Conservation (phyloP, 2,329 filamentous ascomycete species). For the Epichloe aotearoae region DNA sequence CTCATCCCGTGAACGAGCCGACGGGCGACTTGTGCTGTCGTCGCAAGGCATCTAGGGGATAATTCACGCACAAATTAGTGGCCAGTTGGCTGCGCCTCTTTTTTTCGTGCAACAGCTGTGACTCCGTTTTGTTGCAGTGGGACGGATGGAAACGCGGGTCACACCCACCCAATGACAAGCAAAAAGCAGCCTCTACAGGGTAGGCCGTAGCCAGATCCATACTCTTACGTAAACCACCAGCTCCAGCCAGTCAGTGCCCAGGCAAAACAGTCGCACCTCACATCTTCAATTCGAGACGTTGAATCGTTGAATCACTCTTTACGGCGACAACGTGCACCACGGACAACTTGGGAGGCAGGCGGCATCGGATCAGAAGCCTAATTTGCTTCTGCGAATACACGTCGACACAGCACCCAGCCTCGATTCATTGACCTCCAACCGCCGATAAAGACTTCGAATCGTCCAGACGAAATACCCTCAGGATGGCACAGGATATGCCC, state of each 20-base stretch:
- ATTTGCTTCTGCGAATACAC: not conserved
- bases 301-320: not conserved
- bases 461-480: slow-evolving; percentile 22
- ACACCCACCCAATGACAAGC: too few species aligned
- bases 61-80: too few species aligned
- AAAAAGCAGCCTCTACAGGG: not conserved
- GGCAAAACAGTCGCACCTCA: slow-evolving; percentile 1
- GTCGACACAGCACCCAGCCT: not conserved
- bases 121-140: too few species aligned
- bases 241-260: not conserved
- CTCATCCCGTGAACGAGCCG: too few species aligned
- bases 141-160: too few species aligned
- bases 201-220: not conserved
- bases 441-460: not conserved
- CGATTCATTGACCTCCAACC: not conserved
- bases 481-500: slow-evolving; percentile 98
- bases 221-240: not conserved
- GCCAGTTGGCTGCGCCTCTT: too few species aligned
- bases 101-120: too few species aligned
- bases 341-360: not conserved
- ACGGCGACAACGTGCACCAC: not conserved
- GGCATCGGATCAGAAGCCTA: not conserved
- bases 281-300: not conserved
- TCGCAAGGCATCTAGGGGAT: too few species aligned
- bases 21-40: too few species aligned